Conservation (phyloP, 202 grass and related monocot species). For the Eragrostis tef region DNA sequence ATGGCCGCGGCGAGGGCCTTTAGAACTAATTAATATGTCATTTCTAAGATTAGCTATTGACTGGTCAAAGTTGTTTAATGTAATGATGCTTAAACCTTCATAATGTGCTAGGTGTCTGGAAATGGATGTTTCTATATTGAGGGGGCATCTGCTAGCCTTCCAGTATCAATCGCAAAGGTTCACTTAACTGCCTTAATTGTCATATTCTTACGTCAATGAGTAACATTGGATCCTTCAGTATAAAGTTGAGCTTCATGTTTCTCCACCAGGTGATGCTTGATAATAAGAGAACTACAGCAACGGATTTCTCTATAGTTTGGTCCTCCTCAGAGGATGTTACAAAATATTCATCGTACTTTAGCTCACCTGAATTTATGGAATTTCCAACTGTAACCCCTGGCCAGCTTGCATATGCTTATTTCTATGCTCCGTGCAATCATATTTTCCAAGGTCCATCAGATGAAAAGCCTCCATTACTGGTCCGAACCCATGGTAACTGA, state of each 20-base stretch:
- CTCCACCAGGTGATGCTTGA: conserved; percentile 74
- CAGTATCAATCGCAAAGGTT: conserved; percentile 88
- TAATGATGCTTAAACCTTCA: conserved; percentile 16
- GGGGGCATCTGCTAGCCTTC: conserved; percentile 76
- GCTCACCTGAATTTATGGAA: conserved; percentile 77
- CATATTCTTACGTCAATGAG: too few relatives aligned
- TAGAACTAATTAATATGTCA: background rate
- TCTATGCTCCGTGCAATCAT: conserved; percentile 71
- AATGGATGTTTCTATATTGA: conserved; percentile 69
- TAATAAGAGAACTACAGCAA: conserved; percentile 52
- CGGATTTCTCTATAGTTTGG: conserved; percentile 79
- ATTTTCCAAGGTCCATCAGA: conserved; percentile 62
- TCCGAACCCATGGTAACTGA: conserved; percentile 75
- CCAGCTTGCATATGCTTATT: conserved; percentile 83
- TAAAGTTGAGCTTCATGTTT: conserved; percentile 40
- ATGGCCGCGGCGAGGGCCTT: too few relatives aligned
- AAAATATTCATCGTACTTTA: conserved; percentile 68
- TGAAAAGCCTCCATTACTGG: conserved; percentile 83
- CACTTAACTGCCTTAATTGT: conserved; percentile 22
- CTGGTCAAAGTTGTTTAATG: conserved; percentile 31
- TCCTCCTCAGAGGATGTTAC: conserved; percentile 72
- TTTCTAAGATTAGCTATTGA: background rate
- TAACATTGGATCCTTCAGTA: background rate
- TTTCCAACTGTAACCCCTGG: conserved; percentile 70
- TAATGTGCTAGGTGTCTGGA: conserved; percentile 57